A percentile compares a stretch with the other conserved stretches of the same genome.
These are phyloP conservation scores for Botryosphaeria dothidea DNA, from an alignment of 2,329 filamentous ascomycete species.

Conservation along the genomic window DNA sequence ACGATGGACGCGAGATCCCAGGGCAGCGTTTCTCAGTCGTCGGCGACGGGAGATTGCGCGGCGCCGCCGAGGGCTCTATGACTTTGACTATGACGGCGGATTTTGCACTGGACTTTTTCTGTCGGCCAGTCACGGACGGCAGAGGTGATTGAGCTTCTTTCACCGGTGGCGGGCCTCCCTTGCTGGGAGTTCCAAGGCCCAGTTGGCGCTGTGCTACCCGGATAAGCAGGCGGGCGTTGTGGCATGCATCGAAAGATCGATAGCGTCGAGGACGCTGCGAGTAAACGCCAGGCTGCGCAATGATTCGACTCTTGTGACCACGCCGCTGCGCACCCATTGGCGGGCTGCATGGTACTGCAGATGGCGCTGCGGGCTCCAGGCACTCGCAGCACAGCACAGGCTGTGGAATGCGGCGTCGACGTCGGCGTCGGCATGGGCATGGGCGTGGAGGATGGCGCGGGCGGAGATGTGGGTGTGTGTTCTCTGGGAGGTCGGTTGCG, in stretches of 20 bases:
- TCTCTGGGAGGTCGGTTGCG: conserved; percentile 6
- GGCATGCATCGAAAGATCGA: conserved; percentile 18
- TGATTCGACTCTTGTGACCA: conserved; percentile 12
- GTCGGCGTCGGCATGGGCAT: not conserved
- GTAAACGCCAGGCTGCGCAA: conserved; percentile 19
- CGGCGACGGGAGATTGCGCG: conserved; percentile 10
- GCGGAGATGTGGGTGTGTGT: too few species aligned
- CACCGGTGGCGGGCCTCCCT: conserved; percentile 13
- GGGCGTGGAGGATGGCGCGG: not conserved
- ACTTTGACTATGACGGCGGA: not conserved
- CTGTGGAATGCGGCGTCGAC: not conserved
- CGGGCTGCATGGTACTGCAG: not conserved
- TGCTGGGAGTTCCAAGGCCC: conserved; percentile 13
- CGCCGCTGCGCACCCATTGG: conserved; percentile 5
- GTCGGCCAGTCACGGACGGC: not conserved
- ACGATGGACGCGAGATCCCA: not conserved
- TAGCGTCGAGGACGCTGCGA: conserved; percentile 6
- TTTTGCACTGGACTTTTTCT: not conserved
- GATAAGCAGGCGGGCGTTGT: conserved; percentile 12
- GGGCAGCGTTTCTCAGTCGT: not conserved
- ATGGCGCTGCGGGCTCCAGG: not conserved
- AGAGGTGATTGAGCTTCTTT: not conserved
- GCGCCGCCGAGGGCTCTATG: not conserved
- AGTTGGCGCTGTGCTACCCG: conserved; percentile 13
- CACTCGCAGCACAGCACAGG: conserved; percentile 4